Conservation (phyloP, 306 rosid genomes). For the Cucurbita moschata region DNA sequence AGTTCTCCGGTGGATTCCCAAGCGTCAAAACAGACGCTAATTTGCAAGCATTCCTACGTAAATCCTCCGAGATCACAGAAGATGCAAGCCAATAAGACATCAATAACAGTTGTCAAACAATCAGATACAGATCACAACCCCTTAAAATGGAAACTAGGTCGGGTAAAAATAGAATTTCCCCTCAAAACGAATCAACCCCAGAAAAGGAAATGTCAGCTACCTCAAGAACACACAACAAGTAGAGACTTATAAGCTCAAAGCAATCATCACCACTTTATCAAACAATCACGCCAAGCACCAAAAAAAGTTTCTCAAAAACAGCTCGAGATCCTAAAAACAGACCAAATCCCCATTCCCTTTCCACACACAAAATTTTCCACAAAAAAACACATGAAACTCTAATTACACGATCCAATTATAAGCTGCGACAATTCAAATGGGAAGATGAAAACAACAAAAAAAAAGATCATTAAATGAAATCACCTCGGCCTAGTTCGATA, state of each 20-base stretch:
- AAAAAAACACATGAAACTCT: not conserved
- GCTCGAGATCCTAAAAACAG: not conserved
- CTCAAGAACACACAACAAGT: not conserved
- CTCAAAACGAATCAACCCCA: not conserved
- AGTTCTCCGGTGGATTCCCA: not conserved
- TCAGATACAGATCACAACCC: not conserved
- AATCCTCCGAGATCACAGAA: not conserved
- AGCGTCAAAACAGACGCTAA: not conserved
- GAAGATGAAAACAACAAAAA: not conserved
- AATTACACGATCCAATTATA: not conserved
- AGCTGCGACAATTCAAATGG: not conserved
- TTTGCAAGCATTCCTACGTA: not conserved
- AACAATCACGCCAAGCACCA: not conserved
- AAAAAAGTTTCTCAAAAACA: not conserved
- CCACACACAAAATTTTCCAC: no score
- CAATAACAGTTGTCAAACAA: conserved; percentile 1
- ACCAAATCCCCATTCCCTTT: not conserved
- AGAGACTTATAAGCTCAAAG: not conserved
- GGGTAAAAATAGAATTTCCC: not conserved
- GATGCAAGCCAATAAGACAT: not conserved
- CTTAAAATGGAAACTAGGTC: not conserved
- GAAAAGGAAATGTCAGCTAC: not conserved
- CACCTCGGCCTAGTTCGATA: not conserved
- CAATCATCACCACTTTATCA: not conserved
- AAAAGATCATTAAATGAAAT: not conserved